phyloP scores from a whole-genome alignment of 768 basidiomycete species.

The Paxillus ammoniavirescens region DNA sequence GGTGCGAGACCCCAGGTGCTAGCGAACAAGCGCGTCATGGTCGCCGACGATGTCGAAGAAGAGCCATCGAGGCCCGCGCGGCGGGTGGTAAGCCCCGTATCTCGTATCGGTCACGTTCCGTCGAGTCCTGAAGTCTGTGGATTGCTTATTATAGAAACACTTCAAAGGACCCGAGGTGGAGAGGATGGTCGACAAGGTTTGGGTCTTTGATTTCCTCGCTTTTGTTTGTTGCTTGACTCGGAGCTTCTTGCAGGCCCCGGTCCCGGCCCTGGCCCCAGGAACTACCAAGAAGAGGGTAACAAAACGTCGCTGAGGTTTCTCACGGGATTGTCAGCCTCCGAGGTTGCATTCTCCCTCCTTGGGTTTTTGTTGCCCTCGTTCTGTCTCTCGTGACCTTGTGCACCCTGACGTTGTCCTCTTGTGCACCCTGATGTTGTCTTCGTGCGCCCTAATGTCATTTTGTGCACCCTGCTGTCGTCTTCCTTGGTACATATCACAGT shows the following conservation, averaged over 20 bases:
- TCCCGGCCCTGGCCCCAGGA: constrained; percentile 1
- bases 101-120: neutral
- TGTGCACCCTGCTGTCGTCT: too few relatives aligned
- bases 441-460: too few relatives aligned
- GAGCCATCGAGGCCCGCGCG: constrained; percentile 26
- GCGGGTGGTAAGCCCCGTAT: constrained; percentile 20
- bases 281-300: constrained; percentile 20
- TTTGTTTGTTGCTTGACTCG: neutral
- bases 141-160: constrained; percentile 20
- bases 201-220: neutral
- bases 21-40: constrained; percentile 24
- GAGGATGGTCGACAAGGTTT: constrained; percentile 22
- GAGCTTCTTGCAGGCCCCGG: constrained; percentile 5
- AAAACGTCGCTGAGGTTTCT: constrained; percentile 23
- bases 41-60: constrained; percentile 20
- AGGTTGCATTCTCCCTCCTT: neutral
- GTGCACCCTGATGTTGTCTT: neutral
- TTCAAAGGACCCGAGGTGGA: constrained; percentile 17
- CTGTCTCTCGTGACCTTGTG: neutral
- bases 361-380: neutral
- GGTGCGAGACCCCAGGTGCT: constrained; percentile 15
- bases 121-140: constrained; percentile 1
- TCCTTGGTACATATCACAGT: too few relatives aligned
- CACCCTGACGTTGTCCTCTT: neutral
- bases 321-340: neutral